phyloP scores from a whole-genome alignment of 345 rosid species.

The Ceriops zippeliana region DNA sequence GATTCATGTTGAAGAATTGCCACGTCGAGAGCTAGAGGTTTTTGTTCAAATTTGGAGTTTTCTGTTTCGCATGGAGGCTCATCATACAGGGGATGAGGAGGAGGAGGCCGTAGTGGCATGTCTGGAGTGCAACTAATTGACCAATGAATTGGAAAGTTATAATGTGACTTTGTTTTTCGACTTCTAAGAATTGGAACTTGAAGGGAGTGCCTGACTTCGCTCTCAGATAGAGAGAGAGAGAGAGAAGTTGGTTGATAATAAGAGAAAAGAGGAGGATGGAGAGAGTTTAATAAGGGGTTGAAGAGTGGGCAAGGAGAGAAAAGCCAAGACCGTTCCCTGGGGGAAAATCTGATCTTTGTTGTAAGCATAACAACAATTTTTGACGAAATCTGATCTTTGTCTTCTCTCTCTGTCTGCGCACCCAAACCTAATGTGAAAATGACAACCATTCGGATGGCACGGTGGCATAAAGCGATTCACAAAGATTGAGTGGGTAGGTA shows the following conservation, averaged over 20 bases:
- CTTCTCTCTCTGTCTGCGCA: too few species aligned
- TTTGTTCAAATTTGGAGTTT: neutral
- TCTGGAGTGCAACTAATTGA: neutral
- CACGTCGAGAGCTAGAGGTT: slow-evolving; percentile 53
- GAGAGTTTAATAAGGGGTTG: neutral
- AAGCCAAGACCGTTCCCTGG: neutral
- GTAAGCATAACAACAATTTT: too few species aligned
- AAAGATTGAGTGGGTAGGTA: too few species aligned
- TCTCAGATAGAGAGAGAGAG: too few species aligned
- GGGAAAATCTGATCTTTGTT: neutral
- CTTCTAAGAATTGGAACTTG: too few species aligned
- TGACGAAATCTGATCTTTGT: too few species aligned
- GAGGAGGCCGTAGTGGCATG: slow-evolving; percentile 6
- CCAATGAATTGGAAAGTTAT: neutral
- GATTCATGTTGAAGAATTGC: slow-evolving; percentile 45
- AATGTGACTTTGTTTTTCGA: neutral
- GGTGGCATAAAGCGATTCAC: too few species aligned
- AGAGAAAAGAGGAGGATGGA: neutral
- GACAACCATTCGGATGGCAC: too few species aligned
- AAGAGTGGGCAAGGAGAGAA: neutral
- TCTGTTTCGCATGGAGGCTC: neutral
- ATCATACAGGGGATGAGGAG: neutral
- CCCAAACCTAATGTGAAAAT: too few species aligned
- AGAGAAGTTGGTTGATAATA: neutral
- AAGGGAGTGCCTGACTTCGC: too few species aligned